A percentile compares a stretch with the other conserved stretches of the same genome.
Conservation (phyloP, 768 basidiomycete species). For the Podaxis sp. region DNA sequence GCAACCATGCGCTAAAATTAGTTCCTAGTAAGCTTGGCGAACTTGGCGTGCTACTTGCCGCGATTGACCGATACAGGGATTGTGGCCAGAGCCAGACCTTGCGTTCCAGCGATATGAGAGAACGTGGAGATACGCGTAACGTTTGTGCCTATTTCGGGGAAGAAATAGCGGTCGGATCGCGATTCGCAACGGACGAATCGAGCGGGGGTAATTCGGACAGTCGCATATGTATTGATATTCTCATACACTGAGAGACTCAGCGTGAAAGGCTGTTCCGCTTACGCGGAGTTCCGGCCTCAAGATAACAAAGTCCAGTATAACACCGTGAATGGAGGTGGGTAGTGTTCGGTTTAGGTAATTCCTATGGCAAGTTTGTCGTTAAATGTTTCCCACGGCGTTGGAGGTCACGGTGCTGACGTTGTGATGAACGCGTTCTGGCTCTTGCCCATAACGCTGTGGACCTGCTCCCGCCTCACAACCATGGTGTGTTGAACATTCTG, state of each 20-base stretch:
- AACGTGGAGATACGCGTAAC: not conserved
- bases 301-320: too few species aligned
- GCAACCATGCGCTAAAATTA: not conserved
- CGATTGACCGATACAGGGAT: not conserved
- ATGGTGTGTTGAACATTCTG: conserved; percentile 1
- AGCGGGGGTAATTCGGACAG: too few species aligned
- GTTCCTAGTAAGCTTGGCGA: not conserved
- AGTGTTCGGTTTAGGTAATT: not conserved
- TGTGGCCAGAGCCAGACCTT: not conserved
- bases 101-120: not conserved
- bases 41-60: not conserved
- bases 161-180: too few species aligned
- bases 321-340: not conserved
- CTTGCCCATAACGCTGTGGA: not conserved
- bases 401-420: conserved; percentile 8
- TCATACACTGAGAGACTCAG: too few species aligned
- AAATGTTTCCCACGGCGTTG: conserved; percentile 7
- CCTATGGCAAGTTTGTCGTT: not conserved
- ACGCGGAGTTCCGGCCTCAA: too few species aligned
- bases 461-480: not conserved
- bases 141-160: too few species aligned
- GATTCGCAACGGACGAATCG: too few species aligned
- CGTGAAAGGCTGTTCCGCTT: too few species aligned
- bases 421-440: conserved; percentile 1
- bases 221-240: too few species aligned